phyloP scores from a whole-genome alignment of 192 early-diverging fungal species.

The Powellomyces hirtus region DNA sequence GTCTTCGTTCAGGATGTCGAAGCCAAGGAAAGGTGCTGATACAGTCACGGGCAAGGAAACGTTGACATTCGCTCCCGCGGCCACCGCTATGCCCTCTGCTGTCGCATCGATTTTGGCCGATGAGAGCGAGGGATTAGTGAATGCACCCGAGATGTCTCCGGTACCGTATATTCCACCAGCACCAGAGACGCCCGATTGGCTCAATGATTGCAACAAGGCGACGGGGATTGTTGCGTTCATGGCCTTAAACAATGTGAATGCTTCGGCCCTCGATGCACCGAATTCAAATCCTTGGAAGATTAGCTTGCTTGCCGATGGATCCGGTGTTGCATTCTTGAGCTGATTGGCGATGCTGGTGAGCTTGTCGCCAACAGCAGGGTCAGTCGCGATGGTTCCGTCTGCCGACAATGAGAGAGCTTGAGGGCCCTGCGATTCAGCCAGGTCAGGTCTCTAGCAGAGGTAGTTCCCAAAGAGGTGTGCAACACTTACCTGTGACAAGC shows the following conservation, averaged over 20 bases:
- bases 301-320: neutral
- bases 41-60: slow-evolving; percentile 6
- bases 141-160: neutral
- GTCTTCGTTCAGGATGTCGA: slow-evolving; percentile 1
- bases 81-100: neutral
- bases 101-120: neutral
- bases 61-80: neutral
- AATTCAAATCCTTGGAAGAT: slow-evolving; percentile 21
- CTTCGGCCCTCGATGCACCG: neutral
- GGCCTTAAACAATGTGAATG: neutral
- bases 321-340: neutral
- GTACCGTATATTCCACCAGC: neutral
- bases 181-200: neutral
- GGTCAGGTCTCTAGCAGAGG: neutral
- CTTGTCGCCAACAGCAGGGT: slow-evolving; percentile 2
- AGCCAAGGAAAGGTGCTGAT: slow-evolving; percentile 12
- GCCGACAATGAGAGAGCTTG: neutral
- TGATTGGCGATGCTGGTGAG: neutral
- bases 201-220: neutral
- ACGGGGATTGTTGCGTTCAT: slow-evolving; percentile 18
- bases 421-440: neutral
- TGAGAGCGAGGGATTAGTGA: neutral
- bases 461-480: neutral
- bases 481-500: neutral
- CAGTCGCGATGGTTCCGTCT: slow-evolving; percentile 3